A percentile compares a stretch with the other conserved stretches of the same genome.
These are phyloP conservation scores for Beta macrorhiza DNA, from an alignment of 179 eudicot species.

Conservation along the genomic window DNA sequence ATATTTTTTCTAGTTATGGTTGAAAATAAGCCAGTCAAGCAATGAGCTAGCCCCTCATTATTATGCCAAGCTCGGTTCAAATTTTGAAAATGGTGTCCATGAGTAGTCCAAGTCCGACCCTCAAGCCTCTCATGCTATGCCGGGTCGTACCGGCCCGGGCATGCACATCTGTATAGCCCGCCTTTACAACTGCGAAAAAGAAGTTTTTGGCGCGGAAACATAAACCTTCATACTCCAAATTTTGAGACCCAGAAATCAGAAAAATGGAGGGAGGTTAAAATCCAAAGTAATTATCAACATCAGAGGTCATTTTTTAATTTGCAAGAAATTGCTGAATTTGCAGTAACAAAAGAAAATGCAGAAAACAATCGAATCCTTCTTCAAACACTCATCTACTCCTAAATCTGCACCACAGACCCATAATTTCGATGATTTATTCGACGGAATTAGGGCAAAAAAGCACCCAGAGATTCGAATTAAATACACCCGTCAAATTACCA, in stretches of 20 bases:
- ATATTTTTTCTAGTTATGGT: no score
- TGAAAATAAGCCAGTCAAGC: no score
- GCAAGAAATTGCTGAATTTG: not conserved
- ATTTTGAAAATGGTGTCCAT: no score
- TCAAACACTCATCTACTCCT: conserved; percentile 35
- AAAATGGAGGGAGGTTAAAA: not conserved
- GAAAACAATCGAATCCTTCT: conserved; percentile 50
- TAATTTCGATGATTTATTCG: conserved; percentile 18
- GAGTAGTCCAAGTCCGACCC: no score
- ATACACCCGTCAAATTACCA: conserved; percentile 35
- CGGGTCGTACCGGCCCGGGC: no score
- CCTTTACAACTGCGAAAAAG: no score
- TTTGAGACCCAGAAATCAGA: not conserved
- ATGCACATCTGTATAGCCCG: no score
- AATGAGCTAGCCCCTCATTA: no score
- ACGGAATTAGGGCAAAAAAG: conserved; percentile 18
- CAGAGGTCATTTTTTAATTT: not conserved
- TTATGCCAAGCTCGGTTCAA: no score
- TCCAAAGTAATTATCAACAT: not conserved
- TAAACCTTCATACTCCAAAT: not conserved
- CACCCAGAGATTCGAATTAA: conserved; percentile 31
- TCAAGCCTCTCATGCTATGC: no score
- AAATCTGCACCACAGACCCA: conserved; percentile 22
- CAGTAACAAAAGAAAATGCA: conserved; percentile 36
- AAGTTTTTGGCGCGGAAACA: no score